phyloP scores from a whole-genome alignment of 2,329 filamentous ascomycete genomes.

The Fusarium pininemorale region DNA sequence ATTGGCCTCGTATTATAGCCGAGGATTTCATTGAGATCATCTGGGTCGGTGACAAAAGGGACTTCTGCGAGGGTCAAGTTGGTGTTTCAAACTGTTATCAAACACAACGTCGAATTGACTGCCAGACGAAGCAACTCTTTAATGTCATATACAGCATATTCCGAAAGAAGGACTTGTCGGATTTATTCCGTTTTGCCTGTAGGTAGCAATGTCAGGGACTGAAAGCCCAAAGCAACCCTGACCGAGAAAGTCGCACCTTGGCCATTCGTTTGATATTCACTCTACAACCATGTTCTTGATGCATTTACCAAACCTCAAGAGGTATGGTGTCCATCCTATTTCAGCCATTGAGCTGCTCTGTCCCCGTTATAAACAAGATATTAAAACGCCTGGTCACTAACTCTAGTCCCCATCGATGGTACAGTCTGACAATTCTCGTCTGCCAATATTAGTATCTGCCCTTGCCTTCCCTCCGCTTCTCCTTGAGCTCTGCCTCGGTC shows the following conservation, averaged over 20 bases:
- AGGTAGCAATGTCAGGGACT: background rate
- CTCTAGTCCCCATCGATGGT: slow-evolving; percentile 21
- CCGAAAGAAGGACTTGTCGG: background rate
- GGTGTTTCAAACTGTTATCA: background rate
- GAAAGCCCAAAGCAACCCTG: background rate
- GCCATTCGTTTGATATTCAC: slow-evolving; percentile 40
- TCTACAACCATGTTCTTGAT: background rate
- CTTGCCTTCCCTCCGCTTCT: slow-evolving; percentile 68
- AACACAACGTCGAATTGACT: background rate
- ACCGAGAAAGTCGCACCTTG: background rate
- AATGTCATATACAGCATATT: background rate
- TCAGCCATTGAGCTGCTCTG: slow-evolving; percentile 26
- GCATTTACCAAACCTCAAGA: slow-evolving; percentile 19
- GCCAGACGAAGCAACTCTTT: background rate
- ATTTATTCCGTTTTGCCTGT: background rate
- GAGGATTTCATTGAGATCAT: background rate
- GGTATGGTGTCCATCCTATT: slow-evolving; percentile 38
- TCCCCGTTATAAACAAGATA: slow-evolving; percentile 34
- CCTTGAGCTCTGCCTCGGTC: slow-evolving; percentile 81
- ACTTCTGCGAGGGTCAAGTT: background rate
- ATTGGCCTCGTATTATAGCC: background rate
- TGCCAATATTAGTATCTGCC: slow-evolving; percentile 55
- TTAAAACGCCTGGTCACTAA: slow-evolving; percentile 28
- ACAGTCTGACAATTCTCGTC: slow-evolving; percentile 14
- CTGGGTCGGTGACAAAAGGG: background rate